A percentile compares a stretch with the other conserved stretches of the same genome.
These are phyloP conservation scores for Dictyostelium purpureum DNA, from an alignment of 78 protist genomes.

Conservation along the genomic window DNA sequence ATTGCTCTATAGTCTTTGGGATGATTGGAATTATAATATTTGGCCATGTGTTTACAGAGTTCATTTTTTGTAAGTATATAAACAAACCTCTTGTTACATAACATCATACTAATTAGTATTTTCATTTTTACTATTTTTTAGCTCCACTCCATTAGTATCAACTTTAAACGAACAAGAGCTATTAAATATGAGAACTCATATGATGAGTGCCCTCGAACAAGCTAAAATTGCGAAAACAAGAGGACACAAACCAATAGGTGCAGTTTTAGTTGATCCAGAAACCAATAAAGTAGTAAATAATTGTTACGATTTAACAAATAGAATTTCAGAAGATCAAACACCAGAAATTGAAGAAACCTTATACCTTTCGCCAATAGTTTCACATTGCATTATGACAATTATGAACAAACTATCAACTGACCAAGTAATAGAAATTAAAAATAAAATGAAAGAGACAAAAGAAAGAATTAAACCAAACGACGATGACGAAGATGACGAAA, in stretches of 20 bases:
- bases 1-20: constrained; percentile 8
- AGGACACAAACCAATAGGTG: constrained; percentile 41
- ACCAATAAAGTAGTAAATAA: background rate
- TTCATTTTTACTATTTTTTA: background rate
- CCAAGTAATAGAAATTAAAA: background rate
- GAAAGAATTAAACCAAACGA: background rate
- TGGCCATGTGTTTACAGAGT: constrained; percentile 52
- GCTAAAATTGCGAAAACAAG: constrained; percentile 41
- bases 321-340: background rate
- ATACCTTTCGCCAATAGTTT: constrained; percentile 6
- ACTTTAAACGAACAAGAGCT: constrained; percentile 16
- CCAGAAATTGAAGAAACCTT: background rate
- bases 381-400: constrained; percentile 59
- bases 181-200: background rate
- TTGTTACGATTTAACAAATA: constrained; percentile 16
- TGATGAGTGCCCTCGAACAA: constrained; percentile 51
- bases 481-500: background rate
- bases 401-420: constrained; percentile 9
- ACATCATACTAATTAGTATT: background rate
- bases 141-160: constrained; percentile 60
- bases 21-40: constrained; percentile 29
- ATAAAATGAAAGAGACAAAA: background rate
- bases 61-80: constrained; percentile 36
- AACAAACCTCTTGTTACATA: background rate
- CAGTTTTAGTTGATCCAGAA: constrained; percentile 47